Evolutionary conservation across 1,284 basidiomycete genomes (phyloP).

Genomic region (Apiotrichum sp.): DNA sequence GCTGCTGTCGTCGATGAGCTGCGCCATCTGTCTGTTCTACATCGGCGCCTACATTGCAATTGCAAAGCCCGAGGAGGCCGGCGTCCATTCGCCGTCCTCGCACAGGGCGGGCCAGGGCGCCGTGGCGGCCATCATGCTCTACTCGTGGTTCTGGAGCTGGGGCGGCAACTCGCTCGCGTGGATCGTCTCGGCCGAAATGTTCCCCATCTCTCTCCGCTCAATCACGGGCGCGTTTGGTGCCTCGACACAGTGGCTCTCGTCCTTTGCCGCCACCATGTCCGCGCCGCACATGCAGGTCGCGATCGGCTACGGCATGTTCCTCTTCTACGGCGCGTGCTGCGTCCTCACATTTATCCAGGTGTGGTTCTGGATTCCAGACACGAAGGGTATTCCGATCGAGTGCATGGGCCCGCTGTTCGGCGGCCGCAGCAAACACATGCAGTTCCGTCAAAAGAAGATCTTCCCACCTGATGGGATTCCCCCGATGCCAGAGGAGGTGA

Average conservation of each 20-base stretch:
- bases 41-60: conserved; percentile 27
- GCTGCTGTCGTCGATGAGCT: conserved; percentile 20
- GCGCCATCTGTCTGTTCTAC: conserved; percentile 25
- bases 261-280: conserved; percentile 32
- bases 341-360: conserved; percentile 25
- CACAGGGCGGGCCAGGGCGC: conserved; percentile 22
- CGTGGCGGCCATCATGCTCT: conserved; percentile 30
- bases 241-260: conserved; percentile 26
- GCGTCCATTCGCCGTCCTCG: conserved; percentile 14
- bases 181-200: conserved; percentile 31
- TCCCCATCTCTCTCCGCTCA: conserved; percentile 27
- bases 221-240: conserved; percentile 29
- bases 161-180: conserved; percentile 29
- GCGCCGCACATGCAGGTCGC: conserved; percentile 25
- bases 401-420: conserved; percentile 25
- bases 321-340: conserved; percentile 36
- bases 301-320: conserved; percentile 25
- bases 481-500: background rate
- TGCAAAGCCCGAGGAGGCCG: conserved; percentile 14
- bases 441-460: conserved; percentile 27
- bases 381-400: conserved; percentile 33
- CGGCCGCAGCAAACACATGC: conserved; percentile 17
- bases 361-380: conserved; percentile 35
- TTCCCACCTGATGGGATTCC: conserved; percentile 30
- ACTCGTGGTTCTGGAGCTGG: conserved; percentile 21